phyloP scores from a whole-genome alignment of 768 basidiomycete genomes.

The Coprinopsis strossmayeri region DNA sequence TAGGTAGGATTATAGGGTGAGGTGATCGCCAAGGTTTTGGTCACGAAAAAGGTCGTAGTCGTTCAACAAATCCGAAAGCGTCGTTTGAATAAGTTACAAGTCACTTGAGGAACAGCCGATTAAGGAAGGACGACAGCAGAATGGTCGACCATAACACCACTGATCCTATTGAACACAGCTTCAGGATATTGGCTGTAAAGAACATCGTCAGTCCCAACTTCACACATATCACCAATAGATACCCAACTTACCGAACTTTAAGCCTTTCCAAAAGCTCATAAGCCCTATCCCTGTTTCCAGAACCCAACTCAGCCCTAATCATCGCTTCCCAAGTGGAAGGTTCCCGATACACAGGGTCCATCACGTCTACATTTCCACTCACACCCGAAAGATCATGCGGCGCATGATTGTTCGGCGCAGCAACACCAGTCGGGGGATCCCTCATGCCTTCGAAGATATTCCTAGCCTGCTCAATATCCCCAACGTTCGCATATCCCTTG shows the following conservation, averaged over 20 bases:
- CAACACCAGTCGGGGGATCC: constrained; percentile 79
- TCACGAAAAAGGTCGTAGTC: not conserved
- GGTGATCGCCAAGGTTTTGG: not conserved
- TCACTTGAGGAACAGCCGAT: not conserved
- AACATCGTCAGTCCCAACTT: constrained; percentile 9
- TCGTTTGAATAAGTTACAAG: no score
- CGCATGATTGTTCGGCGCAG: constrained; percentile 84
- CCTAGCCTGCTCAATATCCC: constrained; percentile 66
- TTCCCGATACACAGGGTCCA: constrained; percentile 79
- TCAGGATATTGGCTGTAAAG: constrained; percentile 60
- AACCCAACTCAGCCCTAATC: constrained; percentile 85
- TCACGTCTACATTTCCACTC: constrained; percentile 25
- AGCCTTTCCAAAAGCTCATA: constrained; percentile 62
- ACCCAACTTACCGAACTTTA: constrained; percentile 51
- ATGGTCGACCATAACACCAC: constrained; percentile 75
- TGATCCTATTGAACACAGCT: constrained; percentile 73
- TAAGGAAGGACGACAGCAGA: constrained; percentile 17
- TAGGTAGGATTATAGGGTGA: not conserved
- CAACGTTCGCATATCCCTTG: constrained; percentile 60
- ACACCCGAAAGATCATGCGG: constrained; percentile 47
- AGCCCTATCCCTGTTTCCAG: constrained; percentile 68
- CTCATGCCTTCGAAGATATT: constrained; percentile 71
- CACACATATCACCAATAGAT: not conserved
- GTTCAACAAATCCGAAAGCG: not conserved
- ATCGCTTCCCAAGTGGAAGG: constrained; percentile 95